Evolutionary conservation across 257 asterid genomes (phyloP), one percentile per base, ranked within the genome.

Genomic region (Solanum chilense): DNA sequence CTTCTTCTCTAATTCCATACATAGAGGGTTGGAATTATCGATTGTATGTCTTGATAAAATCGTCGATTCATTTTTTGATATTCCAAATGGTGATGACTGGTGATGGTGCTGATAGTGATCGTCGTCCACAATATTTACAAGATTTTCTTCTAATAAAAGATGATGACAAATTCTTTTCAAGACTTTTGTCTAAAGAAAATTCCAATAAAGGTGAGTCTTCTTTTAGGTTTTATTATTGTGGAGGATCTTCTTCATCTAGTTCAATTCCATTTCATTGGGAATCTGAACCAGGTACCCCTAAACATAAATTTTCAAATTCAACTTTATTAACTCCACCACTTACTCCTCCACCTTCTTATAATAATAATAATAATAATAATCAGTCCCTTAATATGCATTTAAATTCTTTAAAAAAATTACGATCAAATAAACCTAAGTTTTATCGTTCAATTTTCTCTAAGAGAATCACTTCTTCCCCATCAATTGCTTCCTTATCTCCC

Each of bases 231-330:
- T 82, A 89, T 87, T 94, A 94, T 89, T 94, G 92, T 86, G 96
- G 91, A 52, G 96, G 92, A 52, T 91, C 93, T 80, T 84, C 80
- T 62, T 80, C 81, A 37, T 41, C 92, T 68, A 93, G 98, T n/a
- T 86, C 96, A 3, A 91, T 95, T 69, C 98, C 98, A 5, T 95
- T 95, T 91, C 8, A 45, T 87, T 95, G 98, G 98, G 98, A 95
- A 85, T 93, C 98, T 15, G 90, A 85, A 89, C 98, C 98, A 52
- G 98, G 98, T 2, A 95, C 98, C 39, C 98, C 98, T 1, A 94
- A 93, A 70, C 94, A 94, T 88, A 68, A 82, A 73, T 68, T 82
- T 62, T 87, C 87, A 85, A 45, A 80, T 90, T 91, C 93, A 39
- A 90, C 90, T 29, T 9, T 29, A 45, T 52, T 31, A 20, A 29